Evolutionary conservation across 106 monocot species (phyloP).

Genomic region (Acorus gramineus): DNA sequence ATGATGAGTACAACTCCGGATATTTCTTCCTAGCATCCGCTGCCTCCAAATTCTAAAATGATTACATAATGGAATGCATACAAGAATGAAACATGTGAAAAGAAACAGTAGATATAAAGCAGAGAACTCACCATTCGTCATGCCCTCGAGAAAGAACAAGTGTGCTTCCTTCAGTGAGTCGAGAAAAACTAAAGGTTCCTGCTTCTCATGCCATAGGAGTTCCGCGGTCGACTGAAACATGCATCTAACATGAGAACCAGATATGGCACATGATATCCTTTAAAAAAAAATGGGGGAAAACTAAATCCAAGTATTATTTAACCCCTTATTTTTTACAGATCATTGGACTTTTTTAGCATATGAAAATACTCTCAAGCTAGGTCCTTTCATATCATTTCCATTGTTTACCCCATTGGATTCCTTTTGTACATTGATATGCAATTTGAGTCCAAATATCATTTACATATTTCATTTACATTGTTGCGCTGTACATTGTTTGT

Average conservation of each 20-base stretch:
- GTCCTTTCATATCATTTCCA: no score
- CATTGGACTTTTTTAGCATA: no score
- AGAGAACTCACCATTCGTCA: constrained; percentile 58
- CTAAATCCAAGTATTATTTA: neutral
- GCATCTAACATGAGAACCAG: neutral
- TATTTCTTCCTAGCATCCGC: constrained; percentile 65
- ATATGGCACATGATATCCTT: neutral
- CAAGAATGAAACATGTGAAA: neutral
- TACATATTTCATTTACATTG: no score
- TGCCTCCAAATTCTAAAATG: constrained; percentile 38
- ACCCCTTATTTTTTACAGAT: no score
- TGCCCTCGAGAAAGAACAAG: constrained; percentile 71
- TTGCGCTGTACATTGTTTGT: no score
- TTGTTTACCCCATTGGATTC: no score
- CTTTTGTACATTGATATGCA: no score
- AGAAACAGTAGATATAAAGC: neutral
- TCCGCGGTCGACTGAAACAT: constrained; percentile 62
- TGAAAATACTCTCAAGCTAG: no score
- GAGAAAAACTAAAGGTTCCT: constrained; percentile 53
- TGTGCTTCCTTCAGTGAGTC: constrained; percentile 76
- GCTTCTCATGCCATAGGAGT: constrained; percentile 51
- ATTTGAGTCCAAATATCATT: no score
- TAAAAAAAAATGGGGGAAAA: neutral
- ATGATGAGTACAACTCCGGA: constrained; percentile 49
- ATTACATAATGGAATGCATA: constrained; percentile 8